Conservation (phyloP, 1,284 basidiomycete species). For the Pterulicium gracile region DNA sequence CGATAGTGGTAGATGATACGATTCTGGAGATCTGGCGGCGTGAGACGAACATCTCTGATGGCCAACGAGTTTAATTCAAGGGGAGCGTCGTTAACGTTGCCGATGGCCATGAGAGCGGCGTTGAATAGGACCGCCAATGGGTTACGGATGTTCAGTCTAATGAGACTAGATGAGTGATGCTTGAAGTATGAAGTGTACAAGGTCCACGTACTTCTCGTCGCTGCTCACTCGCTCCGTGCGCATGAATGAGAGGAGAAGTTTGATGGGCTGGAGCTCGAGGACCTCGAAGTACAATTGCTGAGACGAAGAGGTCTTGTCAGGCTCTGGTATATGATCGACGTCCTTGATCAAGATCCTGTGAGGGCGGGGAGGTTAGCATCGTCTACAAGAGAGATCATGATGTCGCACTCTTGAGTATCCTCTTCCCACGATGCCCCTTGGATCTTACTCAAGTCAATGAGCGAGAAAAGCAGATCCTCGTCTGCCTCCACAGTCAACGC, state of each 20-base stretch:
- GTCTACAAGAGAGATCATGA: slow-evolving; percentile 1
- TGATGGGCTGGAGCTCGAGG: slow-evolving; percentile 93
- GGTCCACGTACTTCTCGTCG: slow-evolving; percentile 71
- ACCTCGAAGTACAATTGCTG: slow-evolving; percentile 93
- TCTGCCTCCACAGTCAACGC: slow-evolving; percentile 94
- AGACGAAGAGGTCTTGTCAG: slow-evolving; percentile 50
- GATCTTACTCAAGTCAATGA: slow-evolving; percentile 89
- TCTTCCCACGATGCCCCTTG: slow-evolving; percentile 86
- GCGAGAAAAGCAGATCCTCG: slow-evolving; percentile 91
- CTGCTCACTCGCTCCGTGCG: slow-evolving; percentile 88
- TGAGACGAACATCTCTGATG: slow-evolving; percentile 91
- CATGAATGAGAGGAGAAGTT: slow-evolving; percentile 93
- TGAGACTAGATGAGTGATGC: slow-evolving; percentile 8
- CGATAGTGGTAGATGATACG: slow-evolving; percentile 91
- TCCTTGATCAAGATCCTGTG: slow-evolving; percentile 69
- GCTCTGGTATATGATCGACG: slow-evolving; percentile 74
- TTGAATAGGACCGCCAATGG: slow-evolving; percentile 92
- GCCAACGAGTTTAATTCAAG: slow-evolving; percentile 91
- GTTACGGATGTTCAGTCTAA: slow-evolving; percentile 75
- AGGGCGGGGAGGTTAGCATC: slow-evolving; percentile 5
- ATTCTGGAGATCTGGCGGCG: slow-evolving; percentile 74
- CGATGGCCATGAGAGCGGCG: slow-evolving; percentile 93
- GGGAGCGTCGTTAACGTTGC: slow-evolving; percentile 97
- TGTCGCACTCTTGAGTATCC: slow-evolving; percentile 59
- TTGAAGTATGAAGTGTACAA: slow-evolving; percentile 4